Conservation (phyloP, 2,329 filamentous ascomycete genomes). For the Colletotrichum acutatum region DNA sequence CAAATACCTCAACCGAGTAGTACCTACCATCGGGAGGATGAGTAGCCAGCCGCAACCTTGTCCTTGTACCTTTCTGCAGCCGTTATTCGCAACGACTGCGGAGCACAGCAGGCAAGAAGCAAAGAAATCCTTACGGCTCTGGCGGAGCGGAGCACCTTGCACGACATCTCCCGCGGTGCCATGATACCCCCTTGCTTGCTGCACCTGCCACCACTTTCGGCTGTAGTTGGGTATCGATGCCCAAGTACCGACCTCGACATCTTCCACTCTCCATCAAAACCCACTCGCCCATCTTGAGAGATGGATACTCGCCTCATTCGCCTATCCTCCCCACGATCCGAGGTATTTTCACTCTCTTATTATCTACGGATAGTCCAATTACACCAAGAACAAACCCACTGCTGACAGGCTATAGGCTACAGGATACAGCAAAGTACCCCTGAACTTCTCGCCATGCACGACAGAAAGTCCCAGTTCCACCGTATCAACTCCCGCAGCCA, state of each 20-base stretch:
- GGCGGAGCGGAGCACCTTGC: constrained; percentile 22
- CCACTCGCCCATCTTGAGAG: not conserved
- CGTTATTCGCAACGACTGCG: constrained; percentile 5
- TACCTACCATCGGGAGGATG: not conserved
- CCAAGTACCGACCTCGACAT: constrained; percentile 23
- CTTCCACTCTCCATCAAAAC: not conserved
- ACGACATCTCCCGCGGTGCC: constrained; percentile 33
- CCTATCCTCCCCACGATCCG: not conserved
- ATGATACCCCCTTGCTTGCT: constrained; percentile 23
- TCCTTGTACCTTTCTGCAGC: constrained; percentile 6
- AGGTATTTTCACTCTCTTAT: constrained; percentile 18
- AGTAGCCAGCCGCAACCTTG: constrained; percentile 12
- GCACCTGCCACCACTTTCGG: constrained; percentile 11
- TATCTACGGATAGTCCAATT: not conserved
- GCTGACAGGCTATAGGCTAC: not conserved
- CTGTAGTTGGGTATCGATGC: constrained; percentile 25
- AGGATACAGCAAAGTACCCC: not conserved
- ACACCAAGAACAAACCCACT: not conserved
- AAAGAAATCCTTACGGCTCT: constrained; percentile 10
- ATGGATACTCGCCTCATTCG: not conserved
- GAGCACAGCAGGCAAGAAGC: not conserved
- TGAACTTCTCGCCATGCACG: constrained; percentile 18
- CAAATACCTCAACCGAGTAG: not conserved
- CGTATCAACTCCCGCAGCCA: constrained; percentile 26
- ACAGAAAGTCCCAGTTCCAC: constrained; percentile 24